Percentiles rank a stretch among this genome's conserved stretches.
These are phyloP conservation scores for Globisporangium abappressorium DNA, from an alignment of 352 stramenopile genomes.

Conservation along the genomic window DNA sequence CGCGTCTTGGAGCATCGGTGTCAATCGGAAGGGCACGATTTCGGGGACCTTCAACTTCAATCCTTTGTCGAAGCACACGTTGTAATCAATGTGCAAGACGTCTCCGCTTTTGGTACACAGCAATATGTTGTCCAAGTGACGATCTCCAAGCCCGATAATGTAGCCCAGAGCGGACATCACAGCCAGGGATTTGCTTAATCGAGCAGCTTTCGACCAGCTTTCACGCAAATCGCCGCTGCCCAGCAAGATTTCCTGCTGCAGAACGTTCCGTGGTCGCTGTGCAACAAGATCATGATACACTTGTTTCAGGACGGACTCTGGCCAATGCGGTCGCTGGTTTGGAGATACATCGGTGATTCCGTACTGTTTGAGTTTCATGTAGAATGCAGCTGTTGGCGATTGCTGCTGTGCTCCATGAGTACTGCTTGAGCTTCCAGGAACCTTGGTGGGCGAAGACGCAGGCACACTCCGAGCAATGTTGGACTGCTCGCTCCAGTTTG, in stretches of 20 bases:
- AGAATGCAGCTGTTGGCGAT: slow-evolving; percentile 75
- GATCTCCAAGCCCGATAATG: slow-evolving; percentile 87
- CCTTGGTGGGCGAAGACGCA: slow-evolving; percentile 19
- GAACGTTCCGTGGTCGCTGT: slow-evolving; percentile 57
- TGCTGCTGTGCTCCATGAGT: slow-evolving; percentile 22
- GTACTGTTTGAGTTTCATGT: slow-evolving; percentile 77
- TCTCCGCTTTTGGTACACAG: slow-evolving; percentile 74
- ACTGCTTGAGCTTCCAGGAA: neutral
- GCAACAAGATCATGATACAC: slow-evolving; percentile 67
- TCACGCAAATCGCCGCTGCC: slow-evolving; percentile 60
- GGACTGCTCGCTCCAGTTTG: slow-evolving; percentile 36
- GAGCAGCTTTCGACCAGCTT: slow-evolving; percentile 49
- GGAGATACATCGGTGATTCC: slow-evolving; percentile 68
- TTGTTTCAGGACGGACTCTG: slow-evolving; percentile 50
- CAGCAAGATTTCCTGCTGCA: slow-evolving; percentile 60
- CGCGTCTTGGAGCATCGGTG: slow-evolving; percentile 71
- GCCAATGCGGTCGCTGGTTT: slow-evolving; percentile 65
- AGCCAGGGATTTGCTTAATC: slow-evolving; percentile 72
- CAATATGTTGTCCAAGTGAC: slow-evolving; percentile 91
- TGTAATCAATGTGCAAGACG: slow-evolving; percentile 92
- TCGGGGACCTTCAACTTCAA: slow-evolving; percentile 86
- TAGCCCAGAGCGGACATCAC: slow-evolving; percentile 89
- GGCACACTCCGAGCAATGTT: slow-evolving; percentile 16
- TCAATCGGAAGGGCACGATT: slow-evolving; percentile 90
- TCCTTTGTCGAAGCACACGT: slow-evolving; percentile 91